phyloP scores from a whole-genome alignment of 2,329 filamentous ascomycete species.

The Colletotrichum sublineola region DNA sequence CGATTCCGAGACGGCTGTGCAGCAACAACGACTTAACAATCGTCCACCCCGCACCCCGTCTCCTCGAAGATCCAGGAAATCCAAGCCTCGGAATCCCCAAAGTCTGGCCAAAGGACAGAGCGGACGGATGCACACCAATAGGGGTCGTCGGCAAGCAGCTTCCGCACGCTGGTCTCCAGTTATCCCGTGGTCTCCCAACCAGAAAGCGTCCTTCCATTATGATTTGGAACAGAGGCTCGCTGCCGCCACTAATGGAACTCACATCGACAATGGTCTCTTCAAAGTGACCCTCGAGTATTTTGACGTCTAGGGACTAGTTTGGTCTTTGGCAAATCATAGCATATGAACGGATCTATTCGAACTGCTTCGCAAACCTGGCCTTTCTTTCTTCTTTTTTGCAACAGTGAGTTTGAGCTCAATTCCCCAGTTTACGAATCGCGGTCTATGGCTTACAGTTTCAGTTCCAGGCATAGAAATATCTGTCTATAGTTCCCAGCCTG shows the following conservation, averaged over 20 bases:
- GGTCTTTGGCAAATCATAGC: not conserved
- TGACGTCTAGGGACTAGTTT: not conserved
- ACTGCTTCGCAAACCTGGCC: too few species aligned
- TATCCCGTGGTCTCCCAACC: constrained; percentile 15
- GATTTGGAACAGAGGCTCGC: not conserved
- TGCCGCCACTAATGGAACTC: constrained; percentile 1
- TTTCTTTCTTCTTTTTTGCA: not conserved
- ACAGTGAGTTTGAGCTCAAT: not conserved
- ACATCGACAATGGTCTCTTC: constrained; percentile 9
- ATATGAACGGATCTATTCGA: not conserved
- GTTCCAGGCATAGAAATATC: not conserved
- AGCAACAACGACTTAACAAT: not conserved
- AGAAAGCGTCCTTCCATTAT: constrained; percentile 10
- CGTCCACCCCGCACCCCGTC: not conserved
- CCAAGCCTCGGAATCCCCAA: not conserved
- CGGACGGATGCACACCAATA: not conserved
- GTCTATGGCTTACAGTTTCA: not conserved
- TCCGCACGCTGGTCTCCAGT: constrained; percentile 18
- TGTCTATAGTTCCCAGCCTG: not conserved
- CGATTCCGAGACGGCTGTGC: too few species aligned
- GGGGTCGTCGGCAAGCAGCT: not conserved
- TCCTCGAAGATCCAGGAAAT: not conserved
- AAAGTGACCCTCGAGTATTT: not conserved
- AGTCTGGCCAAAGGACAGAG: not conserved
- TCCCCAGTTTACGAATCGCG: not conserved